Evolutionary conservation across 306 rosid species (phyloP).

Genomic region (Medicago truncatula): MtrunA17r5.0-ANR NC_053049.1:26813501-26814000

Average conservation of each 20-base stretch:
- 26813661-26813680: background rate
- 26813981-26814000: constrained; percentile 87
- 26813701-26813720: constrained; percentile 56
- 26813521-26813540: constrained; percentile 40
- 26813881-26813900: too few relatives aligned
- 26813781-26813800: constrained; percentile 17
- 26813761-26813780: too few relatives aligned
- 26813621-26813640: constrained; percentile 53
- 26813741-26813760: constrained; percentile 47
- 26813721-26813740: constrained; percentile 46
- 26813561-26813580: constrained; percentile 44
- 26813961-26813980: constrained; percentile 46
- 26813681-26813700: constrained; percentile 22
- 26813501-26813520: constrained; percentile 38
- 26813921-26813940: background rate
- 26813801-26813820: too few relatives aligned
- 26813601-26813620: constrained; percentile 81
- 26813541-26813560: constrained; percentile 30
- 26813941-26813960: constrained; percentile 58
- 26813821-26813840: too few relatives aligned
- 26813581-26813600: constrained; percentile 38
- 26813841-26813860: too few relatives aligned
- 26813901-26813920: too few relatives aligned
- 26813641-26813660: constrained; percentile 22
- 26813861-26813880: too few relatives aligned